These are phyloP conservation scores for Oemleria cerasiformis DNA, from an alignment of 306 rosid genomes.

Conservation along the genomic window DNA sequence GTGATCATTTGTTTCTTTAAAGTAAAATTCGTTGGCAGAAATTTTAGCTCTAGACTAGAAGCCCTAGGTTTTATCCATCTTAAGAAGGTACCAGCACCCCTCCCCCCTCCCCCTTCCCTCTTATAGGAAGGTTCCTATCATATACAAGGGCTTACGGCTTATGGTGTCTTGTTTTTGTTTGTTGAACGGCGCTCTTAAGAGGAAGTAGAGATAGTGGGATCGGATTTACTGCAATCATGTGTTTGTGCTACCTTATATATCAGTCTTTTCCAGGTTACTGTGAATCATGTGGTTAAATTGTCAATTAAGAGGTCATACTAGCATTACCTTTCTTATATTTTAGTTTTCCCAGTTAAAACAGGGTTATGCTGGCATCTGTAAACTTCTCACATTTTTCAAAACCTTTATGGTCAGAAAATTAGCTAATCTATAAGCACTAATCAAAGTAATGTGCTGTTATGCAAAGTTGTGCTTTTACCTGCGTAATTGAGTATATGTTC, in stretches of 20 bases:
- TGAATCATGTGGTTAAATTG: background rate
- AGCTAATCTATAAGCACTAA: background rate
- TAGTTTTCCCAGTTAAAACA: background rate
- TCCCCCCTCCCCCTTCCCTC: background rate
- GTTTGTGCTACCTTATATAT: background rate
- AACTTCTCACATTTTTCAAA: background rate
- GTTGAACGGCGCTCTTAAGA: background rate
- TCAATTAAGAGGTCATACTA: background rate
- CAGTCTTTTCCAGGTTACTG: background rate
- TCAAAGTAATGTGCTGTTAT: background rate
- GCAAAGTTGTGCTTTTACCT: background rate
- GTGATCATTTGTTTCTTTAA: background rate
- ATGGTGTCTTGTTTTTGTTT: background rate
- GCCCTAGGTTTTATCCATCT: background rate
- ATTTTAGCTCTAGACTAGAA: background rate
- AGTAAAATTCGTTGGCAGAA: background rate
- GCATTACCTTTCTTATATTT: background rate
- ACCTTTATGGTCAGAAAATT: background rate
- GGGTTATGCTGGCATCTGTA: background rate
- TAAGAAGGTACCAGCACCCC: background rate
- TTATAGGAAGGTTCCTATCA: background rate
- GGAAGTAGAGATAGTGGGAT: slow-evolving; percentile 2
- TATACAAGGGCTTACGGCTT: background rate
- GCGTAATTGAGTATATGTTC: background rate
- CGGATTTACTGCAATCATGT: background rate